Evolutionary conservation across 352 stramenopile genomes (phyloP), one percentile per base, ranked within the genome.

Genomic region (Plasmopara muralis): DNA sequence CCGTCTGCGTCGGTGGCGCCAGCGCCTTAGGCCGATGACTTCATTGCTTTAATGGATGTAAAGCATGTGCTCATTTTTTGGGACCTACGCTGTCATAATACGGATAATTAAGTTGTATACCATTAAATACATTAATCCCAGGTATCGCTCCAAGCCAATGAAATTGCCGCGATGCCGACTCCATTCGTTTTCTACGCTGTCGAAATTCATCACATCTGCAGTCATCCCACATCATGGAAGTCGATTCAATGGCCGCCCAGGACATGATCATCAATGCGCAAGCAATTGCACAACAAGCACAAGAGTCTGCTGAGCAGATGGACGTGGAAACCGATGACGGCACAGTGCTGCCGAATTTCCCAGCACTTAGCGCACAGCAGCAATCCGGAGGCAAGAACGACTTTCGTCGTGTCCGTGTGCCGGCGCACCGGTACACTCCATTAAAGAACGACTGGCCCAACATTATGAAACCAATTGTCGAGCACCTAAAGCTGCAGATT

Each of bases 371-470:
- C 39, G 80, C 78, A 15, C 83, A 93, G 72, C 69, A 90, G 50
- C 47, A 67, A 52, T 67, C 69, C 5, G 81, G 82, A 44, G 91
- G 89, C 54, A 97, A 95, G 64, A 89, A 95, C 51, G 95, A 98
- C 67, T 98, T 98, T 64, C 89, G 96, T 52, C 87, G 95, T 41
- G 85, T 99, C 33, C 87, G 95, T 57, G 97, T 97, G 69, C 96
- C 96, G 5, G 79, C 93, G 12, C 92, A 99, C 71, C 87, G 96
- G 46, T 98, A 98, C 70, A 99, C 96, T 40, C 97, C 97, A 48
- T 81, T 99, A n/a, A 93, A 98, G 55, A 97, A 98, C 58, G 87
- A 97, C 67, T 99, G 97, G 97, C 91, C 98, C 50, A 95, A 98
- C 68, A 95, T 99, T 57, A 91, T 99, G 64, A 98, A 95, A 47